These are phyloP conservation scores for Sphenostylis stenocarpa DNA, from an alignment of 306 rosid genomes.

Conservation along the genomic window DNA sequence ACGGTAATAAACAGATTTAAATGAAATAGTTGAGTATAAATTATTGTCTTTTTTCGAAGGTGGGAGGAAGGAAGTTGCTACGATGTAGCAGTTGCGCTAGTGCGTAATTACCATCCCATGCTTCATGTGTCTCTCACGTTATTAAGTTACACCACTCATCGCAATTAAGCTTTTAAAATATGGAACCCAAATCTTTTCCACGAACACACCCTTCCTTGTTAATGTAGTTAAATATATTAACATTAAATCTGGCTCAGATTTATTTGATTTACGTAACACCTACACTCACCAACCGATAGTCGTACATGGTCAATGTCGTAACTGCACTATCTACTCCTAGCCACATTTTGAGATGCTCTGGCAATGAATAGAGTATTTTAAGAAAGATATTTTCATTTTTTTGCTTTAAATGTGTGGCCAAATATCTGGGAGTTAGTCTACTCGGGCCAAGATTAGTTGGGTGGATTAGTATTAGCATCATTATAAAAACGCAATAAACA, in stretches of 20 bases:
- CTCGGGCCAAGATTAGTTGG: neutral
- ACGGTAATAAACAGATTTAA: no score
- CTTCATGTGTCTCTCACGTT: slow-evolving; percentile 33
- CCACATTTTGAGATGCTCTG: neutral
- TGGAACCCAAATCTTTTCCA: neutral
- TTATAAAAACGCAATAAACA: neutral
- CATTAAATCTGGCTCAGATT: neutral
- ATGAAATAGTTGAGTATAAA: no score
- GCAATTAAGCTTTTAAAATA: no score
- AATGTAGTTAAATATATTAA: neutral
- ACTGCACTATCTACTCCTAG: neutral
- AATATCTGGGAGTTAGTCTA: slow-evolving; percentile 24
- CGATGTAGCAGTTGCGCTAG: neutral
- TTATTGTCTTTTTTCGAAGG: neutral
- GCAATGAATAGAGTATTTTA: neutral
- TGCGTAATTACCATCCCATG: neutral
- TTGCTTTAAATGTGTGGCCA: neutral
- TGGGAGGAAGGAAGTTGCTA: slow-evolving; percentile 13
- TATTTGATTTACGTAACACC: neutral
- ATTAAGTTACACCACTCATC: neutral
- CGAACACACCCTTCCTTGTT: neutral
- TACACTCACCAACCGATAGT: slow-evolving; percentile 1
- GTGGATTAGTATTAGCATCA: slow-evolving; percentile 24
- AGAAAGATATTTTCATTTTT: slow-evolving; percentile 20
- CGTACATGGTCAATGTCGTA: slow-evolving; percentile 26